phyloP scores from a whole-genome alignment of 352 stramenopile genomes.

The Pythium apleroticum region DNA sequence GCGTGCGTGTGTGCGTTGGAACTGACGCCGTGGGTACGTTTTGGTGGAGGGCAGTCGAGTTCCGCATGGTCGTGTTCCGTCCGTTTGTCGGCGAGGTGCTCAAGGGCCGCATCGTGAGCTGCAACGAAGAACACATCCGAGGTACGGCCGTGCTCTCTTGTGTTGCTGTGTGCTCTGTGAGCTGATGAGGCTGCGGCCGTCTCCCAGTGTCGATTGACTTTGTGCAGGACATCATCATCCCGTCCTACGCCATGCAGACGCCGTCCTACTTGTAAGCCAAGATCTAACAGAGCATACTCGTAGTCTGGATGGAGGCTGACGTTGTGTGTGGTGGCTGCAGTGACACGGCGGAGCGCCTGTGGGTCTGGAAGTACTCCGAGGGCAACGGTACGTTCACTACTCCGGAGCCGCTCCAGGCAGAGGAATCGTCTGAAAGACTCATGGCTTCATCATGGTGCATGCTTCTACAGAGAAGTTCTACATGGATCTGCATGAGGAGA shows the following conservation, averaged over 20 bases:
- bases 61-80: constrained; percentile 89
- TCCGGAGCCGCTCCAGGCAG: neutral
- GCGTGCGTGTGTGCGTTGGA: neutral
- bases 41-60: constrained; percentile 60
- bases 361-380: constrained; percentile 88
- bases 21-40: neutral
- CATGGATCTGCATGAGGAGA: constrained; percentile 88
- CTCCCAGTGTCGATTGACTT: constrained; percentile 87
- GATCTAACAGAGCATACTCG: neutral
- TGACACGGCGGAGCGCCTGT: constrained; percentile 74
- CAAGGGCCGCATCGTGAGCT: constrained; percentile 87
- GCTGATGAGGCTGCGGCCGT: constrained; percentile 2
- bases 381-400: constrained; percentile 45
- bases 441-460: neutral
- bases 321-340: constrained; percentile 27
- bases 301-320: neutral
- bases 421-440: neutral
- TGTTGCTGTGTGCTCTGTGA: neutral
- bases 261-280: constrained; percentile 77
- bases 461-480: constrained; percentile 69
- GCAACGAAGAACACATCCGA: constrained; percentile 87
- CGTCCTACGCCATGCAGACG: constrained; percentile 85
- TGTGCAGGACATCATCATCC: constrained; percentile 90
- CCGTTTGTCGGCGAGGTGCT: constrained; percentile 88
- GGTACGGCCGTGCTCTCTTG: constrained; percentile 23